Percentiles rank a stretch among this genome's conserved stretches.
phyloP scores from a whole-genome alignment of 1,139 yeast genomes.

The Yamadazyma buinensis region DNA sequence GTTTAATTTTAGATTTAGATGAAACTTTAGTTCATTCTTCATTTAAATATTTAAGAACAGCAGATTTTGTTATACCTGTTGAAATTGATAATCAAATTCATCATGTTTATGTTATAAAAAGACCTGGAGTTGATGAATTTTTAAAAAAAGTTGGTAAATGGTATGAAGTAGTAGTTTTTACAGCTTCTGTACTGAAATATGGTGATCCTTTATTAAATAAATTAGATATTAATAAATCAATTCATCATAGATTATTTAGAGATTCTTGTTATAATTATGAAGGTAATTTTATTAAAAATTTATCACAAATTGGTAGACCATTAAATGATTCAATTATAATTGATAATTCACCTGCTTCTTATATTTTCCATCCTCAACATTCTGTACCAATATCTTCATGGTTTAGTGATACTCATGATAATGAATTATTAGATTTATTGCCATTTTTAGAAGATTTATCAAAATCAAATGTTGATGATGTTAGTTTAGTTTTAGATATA shows the following conservation, averaged over 20 bases:
- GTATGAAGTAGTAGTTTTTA: constrained; percentile 93
- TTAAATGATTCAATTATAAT: constrained; percentile 79
- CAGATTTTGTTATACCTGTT: constrained; percentile 90
- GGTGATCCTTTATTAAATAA: constrained; percentile 94
- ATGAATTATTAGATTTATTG: constrained; percentile 84
- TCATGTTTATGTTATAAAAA: constrained; percentile 90
- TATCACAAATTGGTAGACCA: constrained; percentile 92
- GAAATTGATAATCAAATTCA: constrained; percentile 85
- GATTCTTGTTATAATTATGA: constrained; percentile 65
- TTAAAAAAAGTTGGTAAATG: constrained; percentile 77
- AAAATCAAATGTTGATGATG: constrained; percentile 67
- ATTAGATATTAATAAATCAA: constrained; percentile 65
- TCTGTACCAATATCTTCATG: constrained; percentile 98
- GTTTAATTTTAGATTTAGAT: constrained; percentile 87
- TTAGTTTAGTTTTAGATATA: constrained; percentile 79
- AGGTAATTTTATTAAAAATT: constrained; percentile 91
- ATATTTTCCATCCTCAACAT: constrained; percentile 95
- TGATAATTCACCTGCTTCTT: constrained; percentile 96
- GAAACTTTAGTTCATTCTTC: constrained; percentile 96
- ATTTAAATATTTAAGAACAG: constrained; percentile 84
- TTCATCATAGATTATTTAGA: constrained; percentile 90
- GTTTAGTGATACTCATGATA: constrained; percentile 98
- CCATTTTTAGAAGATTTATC: constrained; percentile 89
- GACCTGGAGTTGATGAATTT: constrained; percentile 98
- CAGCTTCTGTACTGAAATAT: constrained; percentile 92